Evolutionary conservation across 805 yeast genomes (phyloP).

Genomic region (Lipomyces japonicus): DNA sequence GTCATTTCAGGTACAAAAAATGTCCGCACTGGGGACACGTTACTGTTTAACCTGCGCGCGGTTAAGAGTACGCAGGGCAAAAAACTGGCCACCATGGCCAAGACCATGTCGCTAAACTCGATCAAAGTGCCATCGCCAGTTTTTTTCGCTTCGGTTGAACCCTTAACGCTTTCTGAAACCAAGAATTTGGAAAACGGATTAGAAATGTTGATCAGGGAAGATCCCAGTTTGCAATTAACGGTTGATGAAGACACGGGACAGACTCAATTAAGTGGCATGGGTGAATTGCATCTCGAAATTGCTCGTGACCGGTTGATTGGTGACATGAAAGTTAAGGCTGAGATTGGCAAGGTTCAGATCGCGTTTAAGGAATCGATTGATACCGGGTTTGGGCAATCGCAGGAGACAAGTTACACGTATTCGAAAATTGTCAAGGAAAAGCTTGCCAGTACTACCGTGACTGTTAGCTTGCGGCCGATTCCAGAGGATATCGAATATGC

Average conservation of each 20-base stretch:
- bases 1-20: constrained; percentile 73
- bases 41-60: constrained; percentile 47
- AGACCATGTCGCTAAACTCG: constrained; percentile 51
- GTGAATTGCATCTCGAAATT: constrained; percentile 90
- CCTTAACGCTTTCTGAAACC: constrained; percentile 75
- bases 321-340: constrained; percentile 77
- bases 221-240: constrained; percentile 74
- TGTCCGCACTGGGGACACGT: constrained; percentile 85
- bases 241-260: constrained; percentile 84
- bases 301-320: constrained; percentile 72
- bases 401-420: constrained; percentile 31
- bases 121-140: constrained; percentile 89
- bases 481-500: constrained; percentile 35
- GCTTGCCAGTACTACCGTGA: constrained; percentile 34
- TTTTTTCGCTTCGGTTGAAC: constrained; percentile 79
- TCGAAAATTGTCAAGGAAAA: constrained; percentile 30
- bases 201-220: constrained; percentile 68
- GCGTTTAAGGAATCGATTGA: constrained; percentile 75
- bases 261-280: constrained; percentile 90
- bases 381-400: constrained; percentile 8
- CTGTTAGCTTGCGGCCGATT: constrained; percentile 33
- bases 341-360: constrained; percentile 78
- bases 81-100: neutral
- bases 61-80: neutral
- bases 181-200: constrained; percentile 70